phyloP scores from a whole-genome alignment of 2,329 filamentous ascomycete genomes.

The Neoarthrinium moseri region DNA sequence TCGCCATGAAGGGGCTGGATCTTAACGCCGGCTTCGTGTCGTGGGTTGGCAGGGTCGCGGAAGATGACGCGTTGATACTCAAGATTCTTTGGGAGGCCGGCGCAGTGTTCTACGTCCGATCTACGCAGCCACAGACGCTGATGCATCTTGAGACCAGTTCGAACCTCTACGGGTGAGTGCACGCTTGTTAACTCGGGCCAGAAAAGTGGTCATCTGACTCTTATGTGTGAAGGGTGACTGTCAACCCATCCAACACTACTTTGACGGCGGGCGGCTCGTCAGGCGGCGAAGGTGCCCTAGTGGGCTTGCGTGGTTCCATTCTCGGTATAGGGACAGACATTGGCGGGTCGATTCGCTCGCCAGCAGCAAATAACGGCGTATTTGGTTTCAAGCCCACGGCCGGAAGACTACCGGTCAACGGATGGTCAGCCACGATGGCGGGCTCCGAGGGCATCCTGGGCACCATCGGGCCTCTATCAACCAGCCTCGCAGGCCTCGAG shows the following conservation, averaged over 20 bases:
- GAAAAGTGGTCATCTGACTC: too few relatives aligned
- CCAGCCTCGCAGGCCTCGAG: constrained; percentile 45
- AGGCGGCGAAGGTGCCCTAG: constrained; percentile 55
- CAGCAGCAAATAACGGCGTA: constrained; percentile 44
- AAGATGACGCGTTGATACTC: constrained; percentile 46
- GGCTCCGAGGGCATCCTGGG: constrained; percentile 44
- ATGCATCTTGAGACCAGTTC: constrained; percentile 30
- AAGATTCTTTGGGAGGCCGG: constrained; percentile 45
- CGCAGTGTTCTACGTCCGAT: constrained; percentile 50
- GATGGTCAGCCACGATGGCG: constrained; percentile 34
- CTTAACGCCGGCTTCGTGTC: constrained; percentile 47
- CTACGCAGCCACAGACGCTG: constrained; percentile 52
- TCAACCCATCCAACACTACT: constrained; percentile 51
- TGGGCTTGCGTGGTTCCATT: constrained; percentile 49
- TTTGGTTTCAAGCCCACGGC: constrained; percentile 7
- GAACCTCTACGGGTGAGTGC: neutral
- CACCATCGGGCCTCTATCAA: constrained; percentile 53
- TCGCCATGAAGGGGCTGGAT: constrained; percentile 46
- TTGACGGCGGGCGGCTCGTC: constrained; percentile 52
- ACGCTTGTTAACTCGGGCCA: too few relatives aligned
- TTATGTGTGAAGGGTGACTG: constrained; percentile 51
- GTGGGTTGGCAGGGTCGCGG: constrained; percentile 43
- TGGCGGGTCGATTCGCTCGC: constrained; percentile 46
- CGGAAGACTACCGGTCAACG: constrained; percentile 39
- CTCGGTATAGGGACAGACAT: constrained; percentile 56